phyloP scores from a whole-genome alignment of 108 stramenopile genomes.

The Chaetoceros muelleri region DNA sequence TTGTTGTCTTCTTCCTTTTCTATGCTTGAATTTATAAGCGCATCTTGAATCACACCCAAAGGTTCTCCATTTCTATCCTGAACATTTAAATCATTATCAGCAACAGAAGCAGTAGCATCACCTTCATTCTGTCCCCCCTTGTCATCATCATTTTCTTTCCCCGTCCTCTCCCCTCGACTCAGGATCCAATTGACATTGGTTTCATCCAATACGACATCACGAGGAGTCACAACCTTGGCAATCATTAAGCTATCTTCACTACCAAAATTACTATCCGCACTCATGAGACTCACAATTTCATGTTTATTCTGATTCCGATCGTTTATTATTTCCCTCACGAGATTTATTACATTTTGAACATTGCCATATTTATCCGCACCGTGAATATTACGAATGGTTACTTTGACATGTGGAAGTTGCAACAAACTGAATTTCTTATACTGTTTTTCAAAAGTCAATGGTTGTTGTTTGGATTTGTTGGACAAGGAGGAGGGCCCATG shows the following conservation, averaged over 20 bases:
- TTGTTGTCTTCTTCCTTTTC: not conserved
- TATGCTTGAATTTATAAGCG: not conserved
- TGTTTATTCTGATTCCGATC: constrained; percentile 4
- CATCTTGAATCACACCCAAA: not conserved
- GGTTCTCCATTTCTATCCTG: not conserved
- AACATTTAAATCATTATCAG: not conserved
- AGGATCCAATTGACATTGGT: constrained; percentile 13
- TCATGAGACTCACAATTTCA: no score
- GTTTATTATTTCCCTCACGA: constrained; percentile 19
- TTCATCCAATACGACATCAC: constrained; percentile 18
- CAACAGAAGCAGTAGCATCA: not conserved
- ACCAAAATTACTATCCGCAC: no score
- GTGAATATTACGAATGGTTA: constrained; percentile 25
- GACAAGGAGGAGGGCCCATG: no score
- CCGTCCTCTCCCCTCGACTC: constrained; percentile 7
- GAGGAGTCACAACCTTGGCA: not conserved
- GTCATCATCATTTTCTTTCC: constrained; percentile 4
- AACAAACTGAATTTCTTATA: no score
- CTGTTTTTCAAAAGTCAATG: no score
- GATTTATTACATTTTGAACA: constrained; percentile 14
- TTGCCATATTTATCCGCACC: constrained; percentile 6
- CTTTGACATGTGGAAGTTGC: constrained; percentile 28
- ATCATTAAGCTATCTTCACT: not conserved
- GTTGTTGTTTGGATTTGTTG: no score
- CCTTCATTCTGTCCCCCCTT: constrained; percentile 8